Percentiles rank a stretch among this genome's conserved stretches.
Evolutionary conservation across 805 yeast genomes (phyloP).

Genomic region (Clavispora santaluciae): DNA sequence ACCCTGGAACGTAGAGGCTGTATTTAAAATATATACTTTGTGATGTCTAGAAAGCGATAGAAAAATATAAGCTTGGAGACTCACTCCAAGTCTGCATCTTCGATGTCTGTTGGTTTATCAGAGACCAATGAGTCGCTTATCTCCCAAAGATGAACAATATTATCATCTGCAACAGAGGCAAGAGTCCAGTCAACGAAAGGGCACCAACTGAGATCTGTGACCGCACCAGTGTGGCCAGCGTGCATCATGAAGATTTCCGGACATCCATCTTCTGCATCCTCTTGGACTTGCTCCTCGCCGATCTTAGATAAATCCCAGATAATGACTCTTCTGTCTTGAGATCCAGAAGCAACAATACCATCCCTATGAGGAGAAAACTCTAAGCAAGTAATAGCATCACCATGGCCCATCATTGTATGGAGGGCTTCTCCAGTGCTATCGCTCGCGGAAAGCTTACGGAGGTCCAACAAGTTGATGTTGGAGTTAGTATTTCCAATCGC

Average conservation of each 20-base stretch:
- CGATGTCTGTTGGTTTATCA: slow-evolving; percentile 12
- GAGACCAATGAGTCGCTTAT: slow-evolving; percentile 31
- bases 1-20: neutral
- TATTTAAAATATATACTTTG: too few relatives aligned
- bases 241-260: slow-evolving; percentile 89
- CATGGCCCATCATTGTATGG: slow-evolving; percentile 79
- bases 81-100: slow-evolving; percentile 24
- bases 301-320: slow-evolving; percentile 77
- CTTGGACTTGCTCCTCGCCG: slow-evolving; percentile 81
- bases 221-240: slow-evolving; percentile 81
- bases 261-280: slow-evolving; percentile 87
- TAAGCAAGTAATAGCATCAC: slow-evolving; percentile 62
- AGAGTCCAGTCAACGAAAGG: slow-evolving; percentile 72
- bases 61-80: neutral
- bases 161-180: slow-evolving; percentile 60
- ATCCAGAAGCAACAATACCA: slow-evolving; percentile 72
- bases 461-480: slow-evolving; percentile 60
- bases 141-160: slow-evolving; percentile 58
- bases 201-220: slow-evolving; percentile 69
- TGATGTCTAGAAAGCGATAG: neutral
- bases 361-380: slow-evolving; percentile 78
- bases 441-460: slow-evolving; percentile 37
- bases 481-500: slow-evolving; percentile 71
- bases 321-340: slow-evolving; percentile 71
- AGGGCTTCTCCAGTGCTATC: slow-evolving; percentile 30